Conservation (phyloP, 2,329 filamentous ascomycete species). For the Rhynchosporium graminicola region DNA sequence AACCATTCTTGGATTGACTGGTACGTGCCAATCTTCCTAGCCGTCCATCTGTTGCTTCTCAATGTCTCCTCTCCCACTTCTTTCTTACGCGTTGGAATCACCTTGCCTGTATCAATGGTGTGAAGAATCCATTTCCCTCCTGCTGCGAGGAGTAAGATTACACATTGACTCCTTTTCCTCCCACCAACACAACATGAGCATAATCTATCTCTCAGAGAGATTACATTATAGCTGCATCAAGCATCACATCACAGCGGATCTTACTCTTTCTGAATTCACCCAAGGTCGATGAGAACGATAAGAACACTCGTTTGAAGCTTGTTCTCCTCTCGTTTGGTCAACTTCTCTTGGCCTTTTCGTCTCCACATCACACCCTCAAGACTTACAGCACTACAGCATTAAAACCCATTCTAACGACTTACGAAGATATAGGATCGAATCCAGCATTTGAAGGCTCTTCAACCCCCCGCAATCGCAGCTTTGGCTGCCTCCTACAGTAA, state of each 20-base stretch:
- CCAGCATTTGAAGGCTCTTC: neutral
- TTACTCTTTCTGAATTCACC: neutral
- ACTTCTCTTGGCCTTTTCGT: neutral
- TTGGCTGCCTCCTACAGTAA: neutral
- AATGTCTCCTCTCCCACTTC: neutral
- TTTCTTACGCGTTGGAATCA: neutral
- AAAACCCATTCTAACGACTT: neutral
- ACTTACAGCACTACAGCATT: neutral
- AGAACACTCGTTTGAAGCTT: neutral
- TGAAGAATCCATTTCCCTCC: neutral
- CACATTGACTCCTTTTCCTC: neutral
- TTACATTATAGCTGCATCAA: no score
- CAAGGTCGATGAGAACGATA: neutral
- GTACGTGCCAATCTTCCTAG: neutral
- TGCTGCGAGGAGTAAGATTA: neutral
- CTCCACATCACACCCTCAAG: neutral
- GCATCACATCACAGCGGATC: neutral
- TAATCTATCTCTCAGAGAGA: neutral
- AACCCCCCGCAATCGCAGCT: neutral
- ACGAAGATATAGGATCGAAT: neutral
- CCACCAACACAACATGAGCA: neutral
- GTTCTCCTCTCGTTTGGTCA: no score
- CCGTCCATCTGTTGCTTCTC: neutral
- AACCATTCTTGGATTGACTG: neutral
- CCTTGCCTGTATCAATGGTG: neutral